Evolutionary conservation across 495 filamentous ascomycete genomes (phyloP), one percentile per base, ranked within the genome.

Genomic region (Bacidia gigantensis): DNA sequence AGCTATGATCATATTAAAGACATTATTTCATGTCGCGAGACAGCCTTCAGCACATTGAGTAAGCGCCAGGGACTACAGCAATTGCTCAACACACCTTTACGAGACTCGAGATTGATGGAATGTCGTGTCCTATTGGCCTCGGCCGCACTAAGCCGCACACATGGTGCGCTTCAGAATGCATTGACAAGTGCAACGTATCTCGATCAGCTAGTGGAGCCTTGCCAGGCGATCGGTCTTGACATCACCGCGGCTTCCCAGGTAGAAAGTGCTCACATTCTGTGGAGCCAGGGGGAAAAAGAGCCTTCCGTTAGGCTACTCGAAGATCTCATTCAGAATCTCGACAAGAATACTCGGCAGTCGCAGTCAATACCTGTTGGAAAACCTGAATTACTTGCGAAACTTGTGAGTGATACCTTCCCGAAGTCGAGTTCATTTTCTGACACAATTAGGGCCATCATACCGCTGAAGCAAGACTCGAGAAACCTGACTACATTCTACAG

Each of bases 261-360:
- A 42, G 92, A 97, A 64, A 75, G 82, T 20, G 88, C 92, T 9
- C 85, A 86, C 56, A 87, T 94, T 39, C 69, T 99, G 12, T 99
- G 92, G 92, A 88, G 90, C 50, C 85, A 94, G 62, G 90, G 87
- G 14, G 90, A 97, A 63, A 85, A 86, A 74, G 76, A 81, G n/a
- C 76, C 89, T 2, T 94, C 93, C 0, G 94, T 99, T 46, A 73
- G 79, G 39, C 89, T 96, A 74, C 79, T 97, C 24, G 80, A 89
- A 58, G 73, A 79, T 38, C 29, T 50, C n/a, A 50, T 25, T 11
- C 47, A 50, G 10, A 38, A 38, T 32, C 1, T 50, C 70, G 95
- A 23, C 76, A 82, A 26, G 72, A 73, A 45, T 69, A 78, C 20
- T 65, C 71, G n/a, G 70, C 78, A 9, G 60, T 84, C 77, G 48